Evolutionary conservation across 345 rosid genomes (phyloP), one percentile per base, ranked within the genome.

Genomic region (Punica granatum): DNA sequence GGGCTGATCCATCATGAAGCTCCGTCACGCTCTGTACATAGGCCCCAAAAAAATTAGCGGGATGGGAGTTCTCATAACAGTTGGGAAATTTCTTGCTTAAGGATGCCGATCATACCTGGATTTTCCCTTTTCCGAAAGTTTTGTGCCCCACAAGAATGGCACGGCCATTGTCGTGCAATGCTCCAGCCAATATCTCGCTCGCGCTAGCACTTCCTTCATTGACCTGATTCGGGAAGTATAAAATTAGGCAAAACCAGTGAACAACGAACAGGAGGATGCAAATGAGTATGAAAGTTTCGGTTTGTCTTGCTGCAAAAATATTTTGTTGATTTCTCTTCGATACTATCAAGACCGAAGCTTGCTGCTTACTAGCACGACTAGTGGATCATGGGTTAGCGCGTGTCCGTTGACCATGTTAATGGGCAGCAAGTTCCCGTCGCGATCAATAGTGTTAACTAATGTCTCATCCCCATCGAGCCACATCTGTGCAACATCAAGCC

Each of bases 121-220:
- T 88, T 78, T 86, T 92, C 32, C 98, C 98, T 75, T 92, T 89
- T 15, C 98, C 98, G 74, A 85, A 92, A 54, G 96, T 89, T 75
- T 78, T 85, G 76, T 83, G 78, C 62, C 98, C 98, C 0, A 92
- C 92, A 71, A 92, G 98, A 72, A 86, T 84, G 44, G 96, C 98
- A 53, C 98, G 90, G 34, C 98, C 98, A 61, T 89, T 89, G 43
- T 92, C 98, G 28, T 88, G 96, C 49, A 92, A 72, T 7, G 98
- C 98, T 60, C 94, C 86, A 19, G 98, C 98, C 80, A 92, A 70
- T 72, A 92, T 89, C 82, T 92, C 98, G 68, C 98, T 92, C 36
- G 98, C 98, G 70, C 98, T 92, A 21, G 96, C 98, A 77, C 98
- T 92, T 76, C 94, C 88, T 72, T 86, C 96, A 59, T 92, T 88